A percentile compares a stretch with the other conserved stretches of the same genome.
These are phyloP conservation scores for Grammothele lineata DNA, from an alignment of 768 basidiomycete genomes.

Conservation along the genomic window DNA sequence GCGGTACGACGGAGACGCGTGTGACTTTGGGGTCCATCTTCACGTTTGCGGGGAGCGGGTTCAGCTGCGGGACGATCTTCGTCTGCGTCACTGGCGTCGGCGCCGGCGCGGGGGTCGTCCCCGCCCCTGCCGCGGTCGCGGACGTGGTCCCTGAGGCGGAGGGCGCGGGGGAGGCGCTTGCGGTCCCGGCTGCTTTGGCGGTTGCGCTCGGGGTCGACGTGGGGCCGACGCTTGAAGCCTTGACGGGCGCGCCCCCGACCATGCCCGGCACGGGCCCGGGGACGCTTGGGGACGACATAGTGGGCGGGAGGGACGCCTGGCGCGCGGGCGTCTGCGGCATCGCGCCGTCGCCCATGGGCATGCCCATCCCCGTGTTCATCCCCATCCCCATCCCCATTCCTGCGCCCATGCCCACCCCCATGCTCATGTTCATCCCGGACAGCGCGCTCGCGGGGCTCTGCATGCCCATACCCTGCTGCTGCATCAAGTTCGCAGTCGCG, in stretches of 20 bases:
- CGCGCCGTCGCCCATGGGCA: slow-evolving; percentile 13
- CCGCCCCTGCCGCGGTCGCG: background rate
- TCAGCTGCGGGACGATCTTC: slow-evolving; percentile 30
- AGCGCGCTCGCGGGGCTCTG: slow-evolving; percentile 4
- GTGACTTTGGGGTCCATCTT: slow-evolving; percentile 55
- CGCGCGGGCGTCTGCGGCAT: slow-evolving; percentile 20
- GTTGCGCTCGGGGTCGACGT: background rate
- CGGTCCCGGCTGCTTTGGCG: slow-evolving; percentile 3
- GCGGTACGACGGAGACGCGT: slow-evolving; percentile 56
- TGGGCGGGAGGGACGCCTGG: slow-evolving; percentile 22
- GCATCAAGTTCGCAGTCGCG: slow-evolving; percentile 11
- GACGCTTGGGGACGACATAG: slow-evolving; percentile 9
- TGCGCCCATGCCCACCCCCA: no score
- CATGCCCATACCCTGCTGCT: background rate
- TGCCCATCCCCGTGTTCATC: no score
- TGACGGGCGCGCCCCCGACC: slow-evolving; percentile 7
- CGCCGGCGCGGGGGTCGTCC: slow-evolving; percentile 15
- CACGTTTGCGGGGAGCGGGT: slow-evolving; percentile 41
- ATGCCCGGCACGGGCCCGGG: slow-evolving; percentile 2
- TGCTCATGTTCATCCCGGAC: no score
- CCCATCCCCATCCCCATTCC: no score
- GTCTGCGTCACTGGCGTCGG: slow-evolving; percentile 17
- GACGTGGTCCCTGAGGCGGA: background rate
- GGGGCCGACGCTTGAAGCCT: background rate
- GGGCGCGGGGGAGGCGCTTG: background rate